These are phyloP conservation scores for Amniculicola lignicola DNA, from an alignment of 495 filamentous ascomycete species.

Conservation along the genomic window DNA sequence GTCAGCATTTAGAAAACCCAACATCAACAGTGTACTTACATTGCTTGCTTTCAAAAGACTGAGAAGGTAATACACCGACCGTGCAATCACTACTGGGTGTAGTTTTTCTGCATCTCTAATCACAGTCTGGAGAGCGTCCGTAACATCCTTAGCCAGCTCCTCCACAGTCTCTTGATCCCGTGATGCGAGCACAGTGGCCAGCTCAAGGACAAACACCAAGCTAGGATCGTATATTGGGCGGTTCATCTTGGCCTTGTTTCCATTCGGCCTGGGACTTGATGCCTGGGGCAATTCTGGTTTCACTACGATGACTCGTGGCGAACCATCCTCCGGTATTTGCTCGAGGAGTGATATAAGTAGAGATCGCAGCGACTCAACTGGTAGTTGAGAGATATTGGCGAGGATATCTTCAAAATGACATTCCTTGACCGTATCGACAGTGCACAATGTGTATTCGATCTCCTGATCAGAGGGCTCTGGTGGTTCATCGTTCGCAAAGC, in stretches of 20 bases:
- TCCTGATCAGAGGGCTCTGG: conserved; percentile 97
- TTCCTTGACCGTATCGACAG: conserved; percentile 88
- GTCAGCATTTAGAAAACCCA: neutral
- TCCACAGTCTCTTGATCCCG: conserved; percentile 70
- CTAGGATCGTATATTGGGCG: conserved; percentile 78
- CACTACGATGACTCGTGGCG: conserved; percentile 77
- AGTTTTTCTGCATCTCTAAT: conserved; percentile 73
- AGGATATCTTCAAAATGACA: conserved; percentile 83
- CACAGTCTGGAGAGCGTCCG: conserved; percentile 74
- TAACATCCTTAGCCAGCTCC: conserved; percentile 70
- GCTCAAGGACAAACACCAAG: conserved; percentile 81
- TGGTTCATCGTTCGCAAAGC: conserved; percentile 95
- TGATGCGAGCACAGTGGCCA: conserved; percentile 79
- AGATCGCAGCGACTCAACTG: conserved; percentile 60
- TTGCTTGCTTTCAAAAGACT: conserved; percentile 81
- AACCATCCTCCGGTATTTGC: conserved; percentile 82
- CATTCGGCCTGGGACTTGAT: conserved; percentile 53
- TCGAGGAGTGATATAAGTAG: conserved; percentile 71
- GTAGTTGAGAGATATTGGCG: conserved; percentile 74
- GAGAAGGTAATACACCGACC: conserved; percentile 82
- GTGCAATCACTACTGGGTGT: conserved; percentile 75
- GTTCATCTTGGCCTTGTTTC: conserved; percentile 50
- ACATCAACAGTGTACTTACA: conserved; percentile 51
- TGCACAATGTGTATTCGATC: conserved; percentile 88
- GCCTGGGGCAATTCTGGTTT: conserved; percentile 70